These are phyloP conservation scores for Nidularia sp. DNA, from an alignment of 768 basidiomycete genomes.

Conservation along the genomic window DNA sequence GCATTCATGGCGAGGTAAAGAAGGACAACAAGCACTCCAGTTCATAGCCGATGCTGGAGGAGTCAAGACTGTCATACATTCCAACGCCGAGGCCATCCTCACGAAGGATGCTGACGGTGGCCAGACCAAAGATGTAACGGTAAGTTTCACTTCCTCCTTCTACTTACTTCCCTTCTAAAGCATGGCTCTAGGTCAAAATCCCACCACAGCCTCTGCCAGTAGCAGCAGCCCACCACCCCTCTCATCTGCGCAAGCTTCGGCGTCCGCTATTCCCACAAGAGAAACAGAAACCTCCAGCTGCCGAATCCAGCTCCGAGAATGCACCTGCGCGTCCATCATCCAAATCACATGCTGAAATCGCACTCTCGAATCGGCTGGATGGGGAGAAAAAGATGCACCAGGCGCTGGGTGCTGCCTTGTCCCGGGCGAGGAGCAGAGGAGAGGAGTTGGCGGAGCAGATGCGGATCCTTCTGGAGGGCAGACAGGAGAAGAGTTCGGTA, in stretches of 20 bases:
- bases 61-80: conserved; percentile 7
- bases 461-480: not conserved
- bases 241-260: conserved; percentile 25
- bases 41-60: conserved; percentile 22
- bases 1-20: conserved; percentile 17
- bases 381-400: conserved; percentile 17
- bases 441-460: not conserved
- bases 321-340: not conserved
- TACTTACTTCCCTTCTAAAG: not conserved
- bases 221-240: conserved; percentile 44
- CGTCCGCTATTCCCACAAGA: conserved; percentile 19
- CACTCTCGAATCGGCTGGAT: conserved; percentile 14
- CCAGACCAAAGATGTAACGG: not conserved
- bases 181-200: not conserved
- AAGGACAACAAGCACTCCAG: conserved; percentile 17
- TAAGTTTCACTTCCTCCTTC: not conserved
- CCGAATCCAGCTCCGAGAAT: not conserved
- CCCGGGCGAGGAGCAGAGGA: conserved; percentile 4
- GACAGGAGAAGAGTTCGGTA: not conserved
- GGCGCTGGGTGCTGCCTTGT: conserved; percentile 16
- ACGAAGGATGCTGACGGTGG: too few relatives aligned
- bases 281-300: not conserved
- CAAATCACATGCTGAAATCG: conserved; percentile 11
- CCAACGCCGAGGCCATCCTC: too few relatives aligned
- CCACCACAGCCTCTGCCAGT: conserved; percentile 28